Evolutionary conservation across 2,329 filamentous ascomycete genomes (phyloP).

Genomic region (Trichoderma aggressivum): DNA sequence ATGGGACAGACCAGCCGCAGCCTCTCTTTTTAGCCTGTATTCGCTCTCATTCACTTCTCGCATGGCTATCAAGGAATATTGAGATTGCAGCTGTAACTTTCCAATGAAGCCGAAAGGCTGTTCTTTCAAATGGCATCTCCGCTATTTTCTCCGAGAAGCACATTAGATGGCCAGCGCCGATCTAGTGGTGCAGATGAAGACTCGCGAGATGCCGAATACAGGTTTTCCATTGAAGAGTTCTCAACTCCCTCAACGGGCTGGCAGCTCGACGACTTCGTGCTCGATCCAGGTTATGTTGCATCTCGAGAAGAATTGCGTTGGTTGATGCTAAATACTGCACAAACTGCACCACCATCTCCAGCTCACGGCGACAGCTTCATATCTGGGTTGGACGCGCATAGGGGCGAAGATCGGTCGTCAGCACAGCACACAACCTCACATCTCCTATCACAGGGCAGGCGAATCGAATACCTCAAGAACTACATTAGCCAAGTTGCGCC

Average conservation of each 20-base stretch:
- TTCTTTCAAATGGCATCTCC: not conserved
- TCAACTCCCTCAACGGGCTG: conserved; percentile 12
- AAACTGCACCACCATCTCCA: conserved; percentile 6
- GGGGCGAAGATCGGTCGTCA: not conserved
- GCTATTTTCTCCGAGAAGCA: not conserved
- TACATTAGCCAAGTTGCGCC: conserved; percentile 2
- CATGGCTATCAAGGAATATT: not conserved
- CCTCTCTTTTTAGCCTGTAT: not conserved
- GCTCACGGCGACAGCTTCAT: not conserved
- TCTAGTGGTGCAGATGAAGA: not conserved
- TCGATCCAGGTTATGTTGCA: conserved; percentile 4
- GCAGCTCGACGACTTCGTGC: conserved; percentile 9
- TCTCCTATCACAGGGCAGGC: not conserved
- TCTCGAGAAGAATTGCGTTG: conserved; percentile 6
- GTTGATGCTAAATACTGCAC: conserved; percentile 5
- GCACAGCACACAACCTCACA: not conserved
- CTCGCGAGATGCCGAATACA: not conserved
- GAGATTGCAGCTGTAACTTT: not conserved
- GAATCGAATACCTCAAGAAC: conserved; percentile 5
- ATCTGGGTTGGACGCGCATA: not conserved
- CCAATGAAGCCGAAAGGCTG: not conserved
- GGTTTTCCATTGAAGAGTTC: not conserved
- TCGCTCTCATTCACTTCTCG: not conserved
- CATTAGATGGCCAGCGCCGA: not conserved
- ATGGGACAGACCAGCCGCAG: too few species aligned